A percentile compares a stretch with the other conserved stretches of the same genome.
Evolutionary conservation across 202 grass and related monocot species (phyloP).

Genomic region (Panicum hallii): DNA sequence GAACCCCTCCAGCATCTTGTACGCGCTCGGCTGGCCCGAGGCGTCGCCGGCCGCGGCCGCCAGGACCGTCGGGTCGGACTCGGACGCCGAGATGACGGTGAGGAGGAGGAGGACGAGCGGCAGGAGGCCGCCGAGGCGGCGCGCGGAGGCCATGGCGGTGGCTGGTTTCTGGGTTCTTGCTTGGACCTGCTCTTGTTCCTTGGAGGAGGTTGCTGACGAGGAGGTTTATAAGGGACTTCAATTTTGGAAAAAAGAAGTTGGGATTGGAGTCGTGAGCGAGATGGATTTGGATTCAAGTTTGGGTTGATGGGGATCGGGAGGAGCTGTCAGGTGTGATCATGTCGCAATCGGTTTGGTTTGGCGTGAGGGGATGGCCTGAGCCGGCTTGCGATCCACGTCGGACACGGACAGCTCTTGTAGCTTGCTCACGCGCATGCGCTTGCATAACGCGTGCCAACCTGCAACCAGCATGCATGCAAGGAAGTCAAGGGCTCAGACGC

Average conservation of each 20-base stretch:
- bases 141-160: neutral
- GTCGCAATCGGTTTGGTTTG: slow-evolving; percentile 3
- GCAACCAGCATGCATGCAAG: neutral
- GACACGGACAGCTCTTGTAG: slow-evolving; percentile 9
- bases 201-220: neutral
- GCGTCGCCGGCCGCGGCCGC: neutral
- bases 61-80: neutral
- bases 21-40: slow-evolving; percentile 49
- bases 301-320: neutral
- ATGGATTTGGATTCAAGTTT: slow-evolving; percentile 28
- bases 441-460: neutral
- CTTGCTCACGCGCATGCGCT: neutral
- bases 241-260: neutral
- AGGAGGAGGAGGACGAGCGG: slow-evolving; percentile 4
- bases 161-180: neutral
- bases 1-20: slow-evolving; percentile 89
- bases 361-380: neutral
- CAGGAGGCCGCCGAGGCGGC: neutral
- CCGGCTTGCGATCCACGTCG: slow-evolving; percentile 32
- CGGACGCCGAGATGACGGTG: neutral
- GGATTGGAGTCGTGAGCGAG: neutral
- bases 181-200: neutral
- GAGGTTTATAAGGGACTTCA: slow-evolving; percentile 24
- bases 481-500: neutral
- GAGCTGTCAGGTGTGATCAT: neutral